Percentiles rank a stretch among this genome's conserved stretches.
Conservation (phyloP, 2,329 filamentous ascomycete species). For the Hymenoscyphus linearis region DNA sequence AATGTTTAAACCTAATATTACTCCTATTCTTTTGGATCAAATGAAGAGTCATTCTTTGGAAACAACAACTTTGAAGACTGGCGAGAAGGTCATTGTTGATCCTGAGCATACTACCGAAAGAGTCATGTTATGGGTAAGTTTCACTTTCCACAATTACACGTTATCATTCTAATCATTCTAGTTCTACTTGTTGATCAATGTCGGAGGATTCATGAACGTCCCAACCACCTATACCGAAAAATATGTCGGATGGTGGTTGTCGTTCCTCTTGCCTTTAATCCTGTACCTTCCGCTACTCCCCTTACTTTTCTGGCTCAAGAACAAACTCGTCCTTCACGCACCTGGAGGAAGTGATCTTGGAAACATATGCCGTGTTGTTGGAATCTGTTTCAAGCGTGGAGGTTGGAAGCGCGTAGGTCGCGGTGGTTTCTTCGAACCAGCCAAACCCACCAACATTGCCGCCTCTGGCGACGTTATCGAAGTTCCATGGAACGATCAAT, state of each 20-base stretch:
- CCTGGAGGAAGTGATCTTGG: slow-evolving; percentile 42
- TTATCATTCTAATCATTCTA: neutral
- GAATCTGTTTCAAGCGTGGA: slow-evolving; percentile 41
- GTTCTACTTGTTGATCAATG: slow-evolving; percentile 67
- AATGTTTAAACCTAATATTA: slow-evolving; percentile 68
- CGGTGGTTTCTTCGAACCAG: slow-evolving; percentile 57
- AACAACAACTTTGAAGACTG: slow-evolving; percentile 42
- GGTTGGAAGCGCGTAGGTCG: slow-evolving; percentile 46
- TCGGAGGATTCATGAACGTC: slow-evolving; percentile 50
- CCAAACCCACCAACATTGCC: slow-evolving; percentile 59
- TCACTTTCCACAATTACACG: neutral
- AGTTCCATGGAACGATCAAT: slow-evolving; percentile 78
- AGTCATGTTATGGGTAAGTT: slow-evolving; percentile 22
- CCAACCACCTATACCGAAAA: slow-evolving; percentile 39
- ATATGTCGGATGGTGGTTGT: slow-evolving; percentile 46
- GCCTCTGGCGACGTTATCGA: slow-evolving; percentile 51
- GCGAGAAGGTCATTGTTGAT: slow-evolving; percentile 57
- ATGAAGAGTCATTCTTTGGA: slow-evolving; percentile 35
- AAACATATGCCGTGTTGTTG: slow-evolving; percentile 41
- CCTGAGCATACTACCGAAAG: slow-evolving; percentile 52
- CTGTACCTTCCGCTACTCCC: slow-evolving; percentile 57
- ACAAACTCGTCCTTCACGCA: slow-evolving; percentile 39
- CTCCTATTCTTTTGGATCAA: slow-evolving; percentile 57
- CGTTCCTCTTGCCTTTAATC: slow-evolving; percentile 43
- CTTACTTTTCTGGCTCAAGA: slow-evolving; percentile 39